A percentile compares a stretch with the other conserved stretches of the same genome.
Conservation (phyloP, 257 asterid genomes). For the Ophiorrhiza pumila region DNA sequence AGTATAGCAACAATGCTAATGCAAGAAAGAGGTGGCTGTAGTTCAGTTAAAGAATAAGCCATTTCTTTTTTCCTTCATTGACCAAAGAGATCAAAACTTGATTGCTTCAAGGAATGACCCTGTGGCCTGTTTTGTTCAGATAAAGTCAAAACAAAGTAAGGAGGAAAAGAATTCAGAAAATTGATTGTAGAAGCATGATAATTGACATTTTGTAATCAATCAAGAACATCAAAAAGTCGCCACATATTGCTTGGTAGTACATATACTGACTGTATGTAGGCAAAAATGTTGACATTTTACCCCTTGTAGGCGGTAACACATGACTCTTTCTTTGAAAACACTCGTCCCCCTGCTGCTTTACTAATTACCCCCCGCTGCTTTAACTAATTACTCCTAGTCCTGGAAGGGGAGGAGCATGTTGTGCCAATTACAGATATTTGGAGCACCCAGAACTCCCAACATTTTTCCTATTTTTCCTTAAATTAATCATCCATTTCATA, state of each 20-base stretch:
- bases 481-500: too few relatives aligned
- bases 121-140: too few relatives aligned
- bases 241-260: neutral
- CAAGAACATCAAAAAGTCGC: neutral
- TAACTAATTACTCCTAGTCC: neutral
- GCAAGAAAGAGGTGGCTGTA: slow-evolving; percentile 49
- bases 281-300: neutral
- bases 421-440: neutral
- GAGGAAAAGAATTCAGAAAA: neutral
- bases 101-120: neutral
- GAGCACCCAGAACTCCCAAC: neutral
- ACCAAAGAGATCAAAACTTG: neutral
- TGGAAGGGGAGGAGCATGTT: neutral
- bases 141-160: neutral
- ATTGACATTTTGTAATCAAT: neutral
- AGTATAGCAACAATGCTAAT: slow-evolving; percentile 38
- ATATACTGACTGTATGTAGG: neutral
- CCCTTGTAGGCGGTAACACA: slow-evolving; percentile 14
- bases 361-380: too few relatives aligned
- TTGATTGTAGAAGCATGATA: too few relatives aligned
- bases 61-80: slow-evolving; percentile 11
- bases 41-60: slow-evolving; percentile 33
- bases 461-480: too few relatives aligned
- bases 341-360: too few relatives aligned
- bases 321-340: slow-evolving; percentile 16